Evolutionary conservation across 345 rosid genomes (phyloP).

Genomic region (Aquilaria sinensis): DNA sequence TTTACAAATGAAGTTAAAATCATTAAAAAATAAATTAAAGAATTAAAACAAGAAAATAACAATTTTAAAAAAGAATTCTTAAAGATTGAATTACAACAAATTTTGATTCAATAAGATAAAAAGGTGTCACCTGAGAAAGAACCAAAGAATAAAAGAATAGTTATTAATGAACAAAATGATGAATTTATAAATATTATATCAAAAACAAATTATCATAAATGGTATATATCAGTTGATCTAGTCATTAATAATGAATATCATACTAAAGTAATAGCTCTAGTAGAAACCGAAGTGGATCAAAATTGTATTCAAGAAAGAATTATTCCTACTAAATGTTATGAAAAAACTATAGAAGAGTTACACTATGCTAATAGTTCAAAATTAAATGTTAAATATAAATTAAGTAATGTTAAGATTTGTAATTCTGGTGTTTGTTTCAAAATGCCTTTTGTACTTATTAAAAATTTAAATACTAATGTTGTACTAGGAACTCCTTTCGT

Average conservation of each 20-base stretch:
- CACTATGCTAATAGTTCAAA: background rate
- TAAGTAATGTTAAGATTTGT: background rate
- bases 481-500: no score
- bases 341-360: background rate
- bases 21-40: background rate
- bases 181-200: background rate
- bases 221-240: background rate
- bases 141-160: no score
- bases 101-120: no score
- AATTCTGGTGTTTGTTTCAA: no score
- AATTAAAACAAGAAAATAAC: background rate
- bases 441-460: background rate
- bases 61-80: background rate
- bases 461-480: no score
- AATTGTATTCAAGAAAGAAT: background rate
- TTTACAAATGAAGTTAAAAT: background rate
- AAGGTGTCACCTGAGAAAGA: background rate
- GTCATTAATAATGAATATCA: background rate
- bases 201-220: no score
- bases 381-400: background rate
- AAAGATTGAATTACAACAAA: background rate
- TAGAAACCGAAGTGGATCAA: background rate
- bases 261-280: background rate
- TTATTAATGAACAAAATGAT: background rate
- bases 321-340: background rate